These are phyloP conservation scores for Fraxinus nigra DNA, from an alignment of 305 asterid genomes.

Conservation along the genomic window DNA sequence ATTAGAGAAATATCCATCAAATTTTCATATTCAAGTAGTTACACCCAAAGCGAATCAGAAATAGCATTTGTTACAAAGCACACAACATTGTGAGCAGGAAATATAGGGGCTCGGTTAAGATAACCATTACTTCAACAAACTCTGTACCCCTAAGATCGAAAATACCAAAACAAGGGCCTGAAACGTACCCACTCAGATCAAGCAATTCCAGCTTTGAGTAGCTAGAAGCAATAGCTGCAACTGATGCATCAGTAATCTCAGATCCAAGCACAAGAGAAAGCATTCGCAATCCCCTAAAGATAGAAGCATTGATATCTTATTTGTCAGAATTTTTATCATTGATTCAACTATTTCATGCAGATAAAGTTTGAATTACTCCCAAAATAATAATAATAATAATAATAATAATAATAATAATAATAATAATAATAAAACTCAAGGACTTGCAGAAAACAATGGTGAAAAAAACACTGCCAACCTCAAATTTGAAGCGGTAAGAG, in stretches of 20 bases:
- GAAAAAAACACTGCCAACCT: conserved; percentile 44
- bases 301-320: background rate
- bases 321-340: background rate
- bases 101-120: background rate
- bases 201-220: conserved; percentile 82
- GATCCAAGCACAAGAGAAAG: conserved; percentile 95
- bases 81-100: background rate
- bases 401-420: background rate
- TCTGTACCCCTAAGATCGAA: background rate
- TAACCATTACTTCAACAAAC: background rate
- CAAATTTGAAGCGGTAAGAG: conserved; percentile 79
- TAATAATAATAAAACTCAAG: background rate
- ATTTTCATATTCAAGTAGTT: background rate
- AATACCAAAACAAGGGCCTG: background rate
- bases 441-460: background rate
- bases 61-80: background rate
- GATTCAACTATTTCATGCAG: background rate
- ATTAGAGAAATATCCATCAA: background rate
- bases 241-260: conserved; percentile 93
- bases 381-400: background rate
- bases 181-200: conserved; percentile 94
- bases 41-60: background rate
- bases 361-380: background rate
- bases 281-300: conserved; percentile 71
- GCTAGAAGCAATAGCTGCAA: conserved; percentile 83